These are phyloP conservation scores for Ophiosphaerella korrae DNA, from an alignment of 2,329 filamentous ascomycete genomes.

Conservation along the genomic window DNA sequence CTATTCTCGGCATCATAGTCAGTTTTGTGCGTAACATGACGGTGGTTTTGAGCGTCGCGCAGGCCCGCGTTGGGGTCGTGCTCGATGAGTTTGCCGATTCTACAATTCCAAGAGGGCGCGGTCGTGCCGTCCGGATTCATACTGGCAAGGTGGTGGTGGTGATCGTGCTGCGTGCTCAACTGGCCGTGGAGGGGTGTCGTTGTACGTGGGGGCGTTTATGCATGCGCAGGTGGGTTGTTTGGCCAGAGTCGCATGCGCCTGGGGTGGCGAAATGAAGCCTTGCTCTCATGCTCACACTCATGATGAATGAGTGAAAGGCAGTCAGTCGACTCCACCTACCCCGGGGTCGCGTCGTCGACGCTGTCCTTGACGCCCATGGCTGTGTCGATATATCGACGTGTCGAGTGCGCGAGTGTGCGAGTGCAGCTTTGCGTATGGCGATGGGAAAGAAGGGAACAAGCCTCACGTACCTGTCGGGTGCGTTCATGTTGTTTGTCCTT, in stretches of 20 bases:
- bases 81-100: constrained; percentile 16
- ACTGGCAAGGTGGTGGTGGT: constrained; percentile 1
- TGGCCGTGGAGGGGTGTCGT: neutral
- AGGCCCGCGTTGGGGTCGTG: constrained; percentile 13
- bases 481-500: constrained; percentile 41
- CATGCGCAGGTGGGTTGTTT: constrained; percentile 1
- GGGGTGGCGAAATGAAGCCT: constrained; percentile 5
- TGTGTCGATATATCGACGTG: constrained; percentile 3
- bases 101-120: constrained; percentile 5
- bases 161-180: neutral
- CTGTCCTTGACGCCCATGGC: neutral
- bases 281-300: neutral
- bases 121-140: constrained; percentile 3
- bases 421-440: neutral
- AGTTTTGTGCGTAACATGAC: constrained; percentile 16
- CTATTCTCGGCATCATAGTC: constrained; percentile 55
- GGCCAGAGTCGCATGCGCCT: neutral
- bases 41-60: constrained; percentile 11
- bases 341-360: neutral
- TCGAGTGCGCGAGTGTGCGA: constrained; percentile 4
- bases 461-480: constrained; percentile 43
- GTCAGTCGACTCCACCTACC: constrained; percentile 7
- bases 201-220: neutral
- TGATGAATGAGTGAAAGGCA: constrained; percentile 3
- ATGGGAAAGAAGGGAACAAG: neutral